A percentile compares a stretch with the other conserved stretches of the same genome.
Evolutionary conservation across 768 basidiomycete species (phyloP).

Genomic region (Boletales sp.): DNA sequence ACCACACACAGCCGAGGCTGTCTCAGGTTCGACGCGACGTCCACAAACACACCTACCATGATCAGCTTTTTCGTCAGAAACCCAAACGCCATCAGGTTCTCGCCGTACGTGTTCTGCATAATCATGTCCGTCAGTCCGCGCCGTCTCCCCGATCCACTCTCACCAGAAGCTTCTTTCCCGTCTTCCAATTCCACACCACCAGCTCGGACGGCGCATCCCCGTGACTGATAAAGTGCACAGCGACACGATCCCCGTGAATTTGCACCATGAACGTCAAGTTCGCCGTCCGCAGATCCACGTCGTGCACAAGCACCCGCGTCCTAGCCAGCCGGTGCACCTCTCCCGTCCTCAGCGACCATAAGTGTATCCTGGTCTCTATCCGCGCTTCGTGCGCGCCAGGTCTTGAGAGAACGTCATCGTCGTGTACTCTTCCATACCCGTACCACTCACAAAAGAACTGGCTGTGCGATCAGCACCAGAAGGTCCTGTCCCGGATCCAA

Average conservation of each 20-base stretch:
- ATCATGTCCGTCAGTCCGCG: neutral
- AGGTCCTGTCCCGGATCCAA: conserved; percentile 70
- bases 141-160: conserved; percentile 18
- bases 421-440: neutral
- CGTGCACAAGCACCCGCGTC: conserved; percentile 29
- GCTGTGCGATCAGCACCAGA: conserved; percentile 46
- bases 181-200: conserved; percentile 67
- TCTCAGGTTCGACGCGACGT: conserved; percentile 18
- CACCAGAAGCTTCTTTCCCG: conserved; percentile 47
- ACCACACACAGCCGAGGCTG: conserved; percentile 36
- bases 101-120: conserved; percentile 25
- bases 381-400: conserved; percentile 7
- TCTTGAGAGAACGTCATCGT: conserved; percentile 6
- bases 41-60: conserved; percentile 30
- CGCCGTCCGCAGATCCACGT: conserved; percentile 14
- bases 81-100: conserved; percentile 37
- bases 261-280: conserved; percentile 47
- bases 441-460: conserved; percentile 30
- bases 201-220: conserved; percentile 41
- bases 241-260: conserved; percentile 49
- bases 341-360: conserved; percentile 45
- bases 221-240: conserved; percentile 41
- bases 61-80: conserved; percentile 42
- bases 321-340: conserved; percentile 43
- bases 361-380: conserved; percentile 34